Base-by-base conservation (phyloP, 441 rosid species). In the Jatropha multifida region DNA sequence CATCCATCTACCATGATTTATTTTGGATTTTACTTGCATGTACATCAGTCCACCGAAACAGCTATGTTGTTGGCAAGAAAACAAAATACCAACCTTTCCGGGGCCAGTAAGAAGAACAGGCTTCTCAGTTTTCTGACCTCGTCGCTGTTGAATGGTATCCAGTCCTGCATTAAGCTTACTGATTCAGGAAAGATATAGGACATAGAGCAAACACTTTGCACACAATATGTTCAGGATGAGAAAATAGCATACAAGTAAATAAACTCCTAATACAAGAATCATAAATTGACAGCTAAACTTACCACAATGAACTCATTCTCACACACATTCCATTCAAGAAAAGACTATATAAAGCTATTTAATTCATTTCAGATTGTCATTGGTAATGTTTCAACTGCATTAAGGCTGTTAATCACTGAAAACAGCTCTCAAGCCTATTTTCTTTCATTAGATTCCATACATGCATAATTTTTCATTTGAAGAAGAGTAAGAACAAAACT, bases 51-150 rank as follows among this genome's bases (percentile, higher is more conserved):
- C 4, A 37, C 14, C 8, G 20, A 23, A 7, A 44, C 40, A 41
- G 11, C 46, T n/a, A 27, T 11, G 17, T 13, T 15, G 4, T 48
- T 44, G 60, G 13, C 61, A 75, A 37, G 63, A 49, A 49, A 73
- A 26, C 23, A 1, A 41, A 27, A 81, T 65, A 76, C 87, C 71
- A 70, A 93, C 99, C 94, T 94, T 94, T 55, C 99, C 98, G 71
- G 99, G 99, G 26, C 99, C 98, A 69, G 88, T 81, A 44, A 94
- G 89, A 78, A 93, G 96, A 79, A 83, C 58, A 32, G 97, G 97
- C 65, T 93, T 93, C 64, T 89, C 88, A 1, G 91, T 94, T 80
- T 79, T 82, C 85, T 84, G 89, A 85, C 92, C 90, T 13, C 99
- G 89, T 1, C 98, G 96, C 78, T 82, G 86, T 83, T 91, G 92